Percentiles rank a stretch among this genome's conserved stretches.
Conservation (phyloP, 805 yeast genomes). For the Candida chauliodis region DNA sequence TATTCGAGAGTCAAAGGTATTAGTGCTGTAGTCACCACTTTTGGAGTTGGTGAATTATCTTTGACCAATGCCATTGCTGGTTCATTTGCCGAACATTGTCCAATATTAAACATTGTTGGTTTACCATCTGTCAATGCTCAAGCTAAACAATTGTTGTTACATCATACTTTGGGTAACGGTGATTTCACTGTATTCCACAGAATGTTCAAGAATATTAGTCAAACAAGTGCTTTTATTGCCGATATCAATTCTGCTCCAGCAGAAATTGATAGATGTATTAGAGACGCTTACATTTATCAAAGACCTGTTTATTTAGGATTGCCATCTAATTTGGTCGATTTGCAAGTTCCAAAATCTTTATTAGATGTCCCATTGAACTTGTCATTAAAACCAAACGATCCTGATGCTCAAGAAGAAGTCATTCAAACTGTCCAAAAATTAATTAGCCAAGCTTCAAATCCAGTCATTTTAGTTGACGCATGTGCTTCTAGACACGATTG, state of each 20-base stretch:
- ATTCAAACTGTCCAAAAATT: constrained; percentile 41
- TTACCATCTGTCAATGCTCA: constrained; percentile 76
- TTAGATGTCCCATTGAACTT: constrained; percentile 66
- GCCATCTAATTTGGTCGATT: constrained; percentile 78
- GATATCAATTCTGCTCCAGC: constrained; percentile 64
- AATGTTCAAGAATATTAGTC: constrained; percentile 73
- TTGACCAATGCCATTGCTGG: constrained; percentile 88
- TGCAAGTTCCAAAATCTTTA: constrained; percentile 51
- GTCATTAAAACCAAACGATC: constrained; percentile 36
- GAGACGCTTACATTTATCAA: constrained; percentile 66
- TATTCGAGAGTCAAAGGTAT: constrained; percentile 78
- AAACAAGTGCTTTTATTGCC: constrained; percentile 60
- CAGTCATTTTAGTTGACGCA: constrained; percentile 79
- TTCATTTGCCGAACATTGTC: constrained; percentile 85
- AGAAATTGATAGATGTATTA: constrained; percentile 70
- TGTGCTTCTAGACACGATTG: constrained; percentile 80
- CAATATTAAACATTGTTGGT: constrained; percentile 80
- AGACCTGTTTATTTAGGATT: constrained; percentile 81
- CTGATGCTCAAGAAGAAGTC: constrained; percentile 36
- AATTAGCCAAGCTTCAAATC: constrained; percentile 59
- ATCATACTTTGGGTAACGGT: constrained; percentile 43
- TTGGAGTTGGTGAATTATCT: constrained; percentile 86
- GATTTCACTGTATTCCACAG: constrained; percentile 58
- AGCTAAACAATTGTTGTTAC: constrained; percentile 40
- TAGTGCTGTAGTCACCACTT: constrained; percentile 74